These are phyloP conservation scores for Polysphondylium violaceum DNA, from an alignment of 78 protist species.

Conservation along the genomic window DNA sequence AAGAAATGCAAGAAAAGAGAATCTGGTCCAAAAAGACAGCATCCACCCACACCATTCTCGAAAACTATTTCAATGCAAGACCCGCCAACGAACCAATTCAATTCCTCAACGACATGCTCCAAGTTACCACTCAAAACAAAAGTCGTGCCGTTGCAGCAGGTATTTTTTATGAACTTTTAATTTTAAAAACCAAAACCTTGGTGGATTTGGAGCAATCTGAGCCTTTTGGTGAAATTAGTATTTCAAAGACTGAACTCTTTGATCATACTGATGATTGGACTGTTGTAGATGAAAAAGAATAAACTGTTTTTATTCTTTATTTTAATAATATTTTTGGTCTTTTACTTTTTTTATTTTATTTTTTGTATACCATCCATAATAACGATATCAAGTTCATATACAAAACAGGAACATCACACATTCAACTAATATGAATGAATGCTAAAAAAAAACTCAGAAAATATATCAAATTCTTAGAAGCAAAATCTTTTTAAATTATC, in stretches of 20 bases:
- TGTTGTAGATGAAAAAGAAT: neutral
- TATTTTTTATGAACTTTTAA: slow-evolving; percentile 62
- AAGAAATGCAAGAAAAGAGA: slow-evolving; percentile 11
- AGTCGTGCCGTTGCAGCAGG: slow-evolving; percentile 19
- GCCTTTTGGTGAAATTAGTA: slow-evolving; percentile 48
- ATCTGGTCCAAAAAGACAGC: slow-evolving; percentile 46
- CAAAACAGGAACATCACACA: too few relatives aligned
- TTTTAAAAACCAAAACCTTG: slow-evolving; percentile 55
- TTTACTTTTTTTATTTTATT: too few relatives aligned
- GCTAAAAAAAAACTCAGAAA: too few relatives aligned
- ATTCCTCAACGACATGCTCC: neutral
- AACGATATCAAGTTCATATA: too few relatives aligned
- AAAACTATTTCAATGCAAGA: neutral
- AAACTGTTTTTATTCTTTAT: neutral
- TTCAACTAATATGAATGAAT: too few relatives aligned
- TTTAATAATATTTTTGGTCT: too few relatives aligned
- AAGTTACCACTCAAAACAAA: neutral
- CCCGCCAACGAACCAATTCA: neutral
- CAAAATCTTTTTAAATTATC: too few relatives aligned
- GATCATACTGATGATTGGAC: slow-evolving; percentile 6
- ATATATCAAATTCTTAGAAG: too few relatives aligned
- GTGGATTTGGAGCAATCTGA: slow-evolving; percentile 50
- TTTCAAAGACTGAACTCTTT: slow-evolving; percentile 37
- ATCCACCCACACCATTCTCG: slow-evolving; percentile 45
- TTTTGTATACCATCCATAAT: too few relatives aligned